Percentiles rank a stretch among this genome's conserved stretches.
These are phyloP conservation scores for Polygonum maritimum DNA, from an alignment of 148 eudicot genomes.

Conservation along the genomic window DNA sequence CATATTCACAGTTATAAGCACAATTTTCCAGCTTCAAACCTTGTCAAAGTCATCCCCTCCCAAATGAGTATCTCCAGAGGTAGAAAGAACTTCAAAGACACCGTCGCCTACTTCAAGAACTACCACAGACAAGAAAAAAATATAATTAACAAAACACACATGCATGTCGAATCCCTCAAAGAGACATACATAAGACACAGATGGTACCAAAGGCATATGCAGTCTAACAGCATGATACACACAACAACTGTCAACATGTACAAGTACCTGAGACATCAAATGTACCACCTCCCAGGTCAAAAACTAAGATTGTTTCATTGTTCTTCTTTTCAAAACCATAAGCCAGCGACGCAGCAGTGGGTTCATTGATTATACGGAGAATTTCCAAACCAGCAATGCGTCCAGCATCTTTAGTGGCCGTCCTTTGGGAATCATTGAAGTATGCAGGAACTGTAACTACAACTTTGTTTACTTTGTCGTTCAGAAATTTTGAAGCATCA, in stretches of 20 bases:
- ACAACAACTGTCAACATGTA: not conserved
- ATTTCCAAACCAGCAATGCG: not conserved
- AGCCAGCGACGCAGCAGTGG: constrained; percentile 6
- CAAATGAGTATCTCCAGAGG: constrained; percentile 96
- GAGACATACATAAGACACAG: not conserved
- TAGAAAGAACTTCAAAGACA: constrained; percentile 94
- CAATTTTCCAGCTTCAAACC: constrained; percentile 24
- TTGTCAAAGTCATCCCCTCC: constrained; percentile 99
- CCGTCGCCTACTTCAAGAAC: constrained; percentile 99
- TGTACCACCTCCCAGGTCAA: constrained; percentile 1
- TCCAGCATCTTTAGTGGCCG: constrained; percentile 1
- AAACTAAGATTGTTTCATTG: not conserved
- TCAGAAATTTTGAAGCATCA: constrained; percentile 92
- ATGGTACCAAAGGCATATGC: not conserved
- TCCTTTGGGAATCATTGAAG: not conserved
- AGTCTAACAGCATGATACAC: not conserved
- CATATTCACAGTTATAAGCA: not conserved
- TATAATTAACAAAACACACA: not conserved
- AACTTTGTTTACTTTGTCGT: constrained; percentile 31
- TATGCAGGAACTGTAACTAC: constrained; percentile 4
- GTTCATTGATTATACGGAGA: constrained; percentile 2
- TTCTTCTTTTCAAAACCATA: constrained; percentile 10
- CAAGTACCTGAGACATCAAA: constrained; percentile 37
- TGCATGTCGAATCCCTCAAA: not conserved
- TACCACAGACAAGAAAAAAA: constrained; percentile 16